phyloP scores from a whole-genome alignment of 768 basidiomycete species.

The Pleurotus tuoliensis region DNA sequence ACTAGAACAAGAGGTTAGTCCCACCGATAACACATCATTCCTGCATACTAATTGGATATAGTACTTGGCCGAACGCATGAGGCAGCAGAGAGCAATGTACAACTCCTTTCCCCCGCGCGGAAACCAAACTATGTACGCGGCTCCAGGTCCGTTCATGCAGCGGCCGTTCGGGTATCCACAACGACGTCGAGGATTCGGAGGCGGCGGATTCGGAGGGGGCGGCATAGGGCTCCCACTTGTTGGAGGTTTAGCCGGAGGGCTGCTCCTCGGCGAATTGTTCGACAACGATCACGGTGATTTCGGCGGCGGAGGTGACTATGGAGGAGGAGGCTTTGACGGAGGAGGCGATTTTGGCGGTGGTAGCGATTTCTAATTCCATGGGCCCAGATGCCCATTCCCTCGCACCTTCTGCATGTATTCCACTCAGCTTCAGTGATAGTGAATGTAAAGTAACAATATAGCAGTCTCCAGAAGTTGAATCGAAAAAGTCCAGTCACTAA shows the following conservation, averaged over 20 bases:
- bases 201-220: conserved; percentile 24
- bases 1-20: too few relatives aligned
- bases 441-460: too few relatives aligned
- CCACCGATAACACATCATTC: background rate
- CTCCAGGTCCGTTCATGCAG: conserved; percentile 14
- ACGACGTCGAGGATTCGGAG: conserved; percentile 22
- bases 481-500: too few relatives aligned
- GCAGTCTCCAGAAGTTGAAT: too few relatives aligned
- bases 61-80: conserved; percentile 30
- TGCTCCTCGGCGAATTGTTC: conserved; percentile 43
- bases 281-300: conserved; percentile 31
- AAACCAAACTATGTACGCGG: conserved; percentile 13
- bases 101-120: conserved; percentile 9
- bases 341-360: conserved; percentile 20
- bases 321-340: conserved; percentile 3
- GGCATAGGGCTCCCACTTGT: conserved; percentile 24
- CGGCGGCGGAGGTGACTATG: background rate
- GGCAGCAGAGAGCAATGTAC: conserved; percentile 16
- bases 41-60: conserved; percentile 7
- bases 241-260: conserved; percentile 46
- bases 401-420: too few relatives aligned
- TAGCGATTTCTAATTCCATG: conserved; percentile 1
- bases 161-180: conserved; percentile 15
- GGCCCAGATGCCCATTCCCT: background rate
- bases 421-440: too few relatives aligned